Base-by-base conservation (phyloP, 257 asterid species). In the Primulina eburnea region DNA sequence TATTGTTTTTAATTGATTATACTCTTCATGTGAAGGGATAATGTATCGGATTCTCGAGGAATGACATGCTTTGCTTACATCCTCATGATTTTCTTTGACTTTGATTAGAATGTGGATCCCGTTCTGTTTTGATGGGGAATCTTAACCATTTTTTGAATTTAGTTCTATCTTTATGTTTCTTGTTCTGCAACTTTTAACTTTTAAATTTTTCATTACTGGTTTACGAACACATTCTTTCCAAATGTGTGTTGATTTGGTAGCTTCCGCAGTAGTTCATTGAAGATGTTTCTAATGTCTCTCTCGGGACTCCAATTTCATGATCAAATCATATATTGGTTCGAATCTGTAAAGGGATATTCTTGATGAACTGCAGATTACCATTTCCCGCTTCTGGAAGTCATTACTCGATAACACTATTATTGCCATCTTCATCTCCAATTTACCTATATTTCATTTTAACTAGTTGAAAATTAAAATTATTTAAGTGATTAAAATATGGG, bases 1-100 rank as follows among this genome's bases (percentile, higher is more conserved):
- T 55, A 8, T 71, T 70, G 30, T 67, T 71, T 38, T 64, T 24
- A 10, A 0, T 24, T 14, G 12, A 38, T 16, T 18, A 6, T 12
- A 29, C 56, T 61, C 55, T 47, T 57, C 55, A 20, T 68, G 58
- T 29, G 61, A 55, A 67, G 71, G 65, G 58, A 63, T 62, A 65
- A 35, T 16, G 8, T 17, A 5, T 17, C 17, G 57, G 20, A 5
- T 14, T 50, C 57, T 17, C 17, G 67, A 75, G 53, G 37, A 20
- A n/a, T 14, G 64, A 62, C 67, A 24, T 18, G 60, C n/a, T 55
- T 66, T 68, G 70, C 66, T 64, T 47, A 58, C 67, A 20, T 57
- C 33, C n/a, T 5, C 63, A 8, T 11, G 62, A 50, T n/a, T 34
- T 63, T 20, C 33, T 35, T 73, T 20, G 26, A 56, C 64, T 21